phyloP scores from a whole-genome alignment of 208 protist species.

The Blechomonas ayalai region DNA sequence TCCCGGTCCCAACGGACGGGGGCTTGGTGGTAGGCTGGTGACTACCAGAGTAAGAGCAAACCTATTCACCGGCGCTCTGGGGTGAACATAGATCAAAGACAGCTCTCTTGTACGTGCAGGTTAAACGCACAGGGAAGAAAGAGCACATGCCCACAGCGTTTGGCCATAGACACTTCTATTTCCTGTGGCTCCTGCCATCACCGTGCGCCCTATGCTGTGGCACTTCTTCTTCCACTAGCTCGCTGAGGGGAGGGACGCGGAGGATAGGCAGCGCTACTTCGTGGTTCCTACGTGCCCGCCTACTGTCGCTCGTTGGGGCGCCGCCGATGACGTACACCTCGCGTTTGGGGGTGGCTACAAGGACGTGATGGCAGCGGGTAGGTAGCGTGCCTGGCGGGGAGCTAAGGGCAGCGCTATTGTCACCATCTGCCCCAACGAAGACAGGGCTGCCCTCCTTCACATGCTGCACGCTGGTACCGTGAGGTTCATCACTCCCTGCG shows the following conservation, averaged over 20 bases:
- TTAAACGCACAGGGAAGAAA: too few species aligned
- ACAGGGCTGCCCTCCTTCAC: too few species aligned
- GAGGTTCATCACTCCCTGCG: background rate
- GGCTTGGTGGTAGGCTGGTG: too few species aligned
- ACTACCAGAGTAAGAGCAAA: too few species aligned
- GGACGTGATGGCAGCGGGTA: constrained; percentile 23
- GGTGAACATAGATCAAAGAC: too few species aligned
- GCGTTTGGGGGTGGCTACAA: constrained; percentile 22
- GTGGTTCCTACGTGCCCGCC: background rate
- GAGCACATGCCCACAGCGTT: too few species aligned
- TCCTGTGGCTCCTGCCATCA: constrained; percentile 4
- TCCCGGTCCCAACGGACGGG: too few species aligned
- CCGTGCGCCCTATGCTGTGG: background rate
- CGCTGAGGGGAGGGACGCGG: background rate
- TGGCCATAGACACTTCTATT: too few species aligned
- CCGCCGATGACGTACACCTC: constrained; percentile 53
- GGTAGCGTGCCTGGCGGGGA: constrained; percentile 6
- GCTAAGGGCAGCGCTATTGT: background rate
- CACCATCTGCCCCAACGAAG: constrained; percentile 11
- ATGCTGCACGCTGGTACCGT: background rate
- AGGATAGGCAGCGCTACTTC: too few species aligned
- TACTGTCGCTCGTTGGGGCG: background rate
- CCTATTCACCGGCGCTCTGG: too few species aligned
- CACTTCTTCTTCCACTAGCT: background rate
- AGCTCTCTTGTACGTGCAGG: too few species aligned